Evolutionary conservation across 371 early-diverging fungal genomes (phyloP).

Genomic region (Mucor indicus): DNA sequence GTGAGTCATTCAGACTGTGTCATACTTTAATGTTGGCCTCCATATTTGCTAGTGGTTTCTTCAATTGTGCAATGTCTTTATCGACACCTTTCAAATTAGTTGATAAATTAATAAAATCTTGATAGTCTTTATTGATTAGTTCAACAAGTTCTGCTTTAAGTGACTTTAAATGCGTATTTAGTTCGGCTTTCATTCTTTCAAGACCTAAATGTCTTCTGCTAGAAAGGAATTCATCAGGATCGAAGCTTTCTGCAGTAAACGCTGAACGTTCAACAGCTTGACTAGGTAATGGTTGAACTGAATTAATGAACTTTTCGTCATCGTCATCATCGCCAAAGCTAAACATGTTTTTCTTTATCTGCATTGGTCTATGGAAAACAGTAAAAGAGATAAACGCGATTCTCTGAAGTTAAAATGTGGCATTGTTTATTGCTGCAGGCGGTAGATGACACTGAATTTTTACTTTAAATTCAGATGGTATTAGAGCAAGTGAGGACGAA

Average conservation of each 20-base stretch:
- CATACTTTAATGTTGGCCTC: slow-evolving; percentile 58
- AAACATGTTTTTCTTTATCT: slow-evolving; percentile 19
- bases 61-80: slow-evolving; percentile 60
- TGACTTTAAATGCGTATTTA: slow-evolving; percentile 55
- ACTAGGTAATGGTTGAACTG: slow-evolving; percentile 35
- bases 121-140: slow-evolving; percentile 79
- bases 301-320: slow-evolving; percentile 15
- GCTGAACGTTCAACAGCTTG: slow-evolving; percentile 52
- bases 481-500: too few relatives aligned
- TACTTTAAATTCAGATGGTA: too few relatives aligned
- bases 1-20: neutral
- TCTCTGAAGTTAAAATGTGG: too few relatives aligned
- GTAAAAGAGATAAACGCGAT: too few relatives aligned
- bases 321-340: slow-evolving; percentile 44
- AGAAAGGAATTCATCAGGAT: slow-evolving; percentile 62
- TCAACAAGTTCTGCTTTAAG: slow-evolving; percentile 77
- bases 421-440: too few relatives aligned
- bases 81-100: slow-evolving; percentile 80
- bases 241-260: slow-evolving; percentile 50
- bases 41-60: slow-evolving; percentile 57
- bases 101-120: slow-evolving; percentile 78
- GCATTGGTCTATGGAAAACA: too few relatives aligned
- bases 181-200: slow-evolving; percentile 65
- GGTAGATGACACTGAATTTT: too few relatives aligned
- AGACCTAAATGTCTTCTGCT: slow-evolving; percentile 66